Base-by-base conservation (phyloP, 2,329 filamentous ascomycete species). In the Leptographium galeiforme region DNA sequence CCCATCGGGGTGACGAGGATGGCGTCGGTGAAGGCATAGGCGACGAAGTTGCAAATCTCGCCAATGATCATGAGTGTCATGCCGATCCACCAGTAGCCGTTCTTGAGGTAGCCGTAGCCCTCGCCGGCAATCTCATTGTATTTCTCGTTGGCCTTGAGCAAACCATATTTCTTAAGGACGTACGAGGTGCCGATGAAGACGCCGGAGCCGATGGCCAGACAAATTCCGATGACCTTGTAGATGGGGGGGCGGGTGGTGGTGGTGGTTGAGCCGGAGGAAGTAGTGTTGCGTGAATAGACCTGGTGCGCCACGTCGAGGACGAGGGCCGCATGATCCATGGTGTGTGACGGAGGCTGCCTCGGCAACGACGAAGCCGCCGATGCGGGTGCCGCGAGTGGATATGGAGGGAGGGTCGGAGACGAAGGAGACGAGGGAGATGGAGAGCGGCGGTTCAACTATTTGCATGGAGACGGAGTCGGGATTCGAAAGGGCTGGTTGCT, bases 61-160 rank as follows among this genome's bases (percentile, higher is more conserved):
- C 93, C 93, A 45, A 97, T 63, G 61, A 97, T 95, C 93, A 98
- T 97, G 55, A 97, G 76, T 0, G 74, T 89, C 93, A 98, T 97
- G 61, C 93, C 93, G 1, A 73, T 68, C 93, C 93, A 98, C 93
- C 93, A 98, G 73, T 79, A 95, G 19, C 75, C 75, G 63, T 97
- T 97, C 72, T 95, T 95, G 62, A 98, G 80, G 67, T 97, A 98
- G 57, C 91, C 90, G 67, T 97, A 97, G 54, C 93, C 93, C 68
- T 97, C 91, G 56, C 93, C 93, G 0, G 93, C 90, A 59, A 87
- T 88, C 70, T 97, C 89, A 57, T 95, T 86, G 73, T 97, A 97
- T 68, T 97, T 97, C 62, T 87, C 82, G 68, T 97, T 98, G 50
- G 93, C 91, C 66, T 82, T 89, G 57, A 98, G 75, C 61, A 98